phyloP scores from a whole-genome alignment of 2,329 filamentous ascomycete genomes.

The Mollisia scopiformis region DNA sequence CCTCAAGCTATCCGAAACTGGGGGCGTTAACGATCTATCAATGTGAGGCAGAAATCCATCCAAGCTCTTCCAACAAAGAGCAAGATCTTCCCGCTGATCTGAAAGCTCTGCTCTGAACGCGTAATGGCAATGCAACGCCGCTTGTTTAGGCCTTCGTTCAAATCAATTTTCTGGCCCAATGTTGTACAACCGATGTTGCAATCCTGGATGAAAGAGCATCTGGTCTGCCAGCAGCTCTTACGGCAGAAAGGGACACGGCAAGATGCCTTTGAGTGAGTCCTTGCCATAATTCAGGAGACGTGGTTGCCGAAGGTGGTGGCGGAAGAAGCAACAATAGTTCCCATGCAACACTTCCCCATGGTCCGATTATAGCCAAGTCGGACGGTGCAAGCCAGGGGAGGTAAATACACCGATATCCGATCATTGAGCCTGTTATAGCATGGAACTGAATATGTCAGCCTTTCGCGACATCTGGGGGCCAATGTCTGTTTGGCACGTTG shows the following conservation, averaged over 20 bases:
- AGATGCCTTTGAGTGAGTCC: neutral
- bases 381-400: neutral
- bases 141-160: slow-evolving; percentile 10
- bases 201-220: slow-evolving; percentile 3
- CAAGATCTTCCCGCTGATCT: no score
- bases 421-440: slow-evolving; percentile 7
- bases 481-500: slow-evolving; percentile 10
- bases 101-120: neutral
- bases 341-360: neutral
- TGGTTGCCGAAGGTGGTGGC: neutral
- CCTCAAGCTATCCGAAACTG: slow-evolving; percentile 11
- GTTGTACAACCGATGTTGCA: slow-evolving; percentile 21
- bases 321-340: neutral
- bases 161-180: slow-evolving; percentile 22
- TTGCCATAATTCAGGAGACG: neutral
- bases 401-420: neutral
- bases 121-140: neutral
- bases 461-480: neutral
- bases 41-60: slow-evolving; percentile 11
- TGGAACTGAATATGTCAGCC: slow-evolving; percentile 5
- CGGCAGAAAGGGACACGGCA: slow-evolving; percentile 3
- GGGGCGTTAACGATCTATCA: slow-evolving; percentile 13
- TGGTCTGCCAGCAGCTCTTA: neutral
- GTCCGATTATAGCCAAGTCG: slow-evolving; percentile 1
- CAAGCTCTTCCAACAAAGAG: neutral